These are phyloP conservation scores for Acrocalymma vagum DNA, from an alignment of 2,329 filamentous ascomycete species.

Conservation along the genomic window DNA sequence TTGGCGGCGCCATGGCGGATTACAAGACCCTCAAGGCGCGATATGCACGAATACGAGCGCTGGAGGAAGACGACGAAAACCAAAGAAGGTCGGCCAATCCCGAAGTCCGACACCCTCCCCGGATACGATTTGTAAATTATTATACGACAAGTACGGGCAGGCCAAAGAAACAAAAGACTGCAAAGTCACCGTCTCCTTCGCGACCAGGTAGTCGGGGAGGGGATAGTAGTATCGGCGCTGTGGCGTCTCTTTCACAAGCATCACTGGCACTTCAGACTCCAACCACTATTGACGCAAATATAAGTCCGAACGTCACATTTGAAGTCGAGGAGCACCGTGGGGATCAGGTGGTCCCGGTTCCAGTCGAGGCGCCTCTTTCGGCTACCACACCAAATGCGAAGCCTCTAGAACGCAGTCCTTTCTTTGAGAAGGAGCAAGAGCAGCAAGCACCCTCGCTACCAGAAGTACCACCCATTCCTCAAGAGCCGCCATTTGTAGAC, in stretches of 20 bases:
- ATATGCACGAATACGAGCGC: constrained; percentile 72
- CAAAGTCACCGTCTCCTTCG: constrained; percentile 34
- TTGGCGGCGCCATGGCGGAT: constrained; percentile 82
- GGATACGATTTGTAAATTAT: constrained; percentile 86
- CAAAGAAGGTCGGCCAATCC: constrained; percentile 39
- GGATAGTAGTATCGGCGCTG: constrained; percentile 12
- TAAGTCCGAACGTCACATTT: constrained; percentile 57
- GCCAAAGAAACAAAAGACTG: constrained; percentile 62
- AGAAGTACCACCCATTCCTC: constrained; percentile 61
- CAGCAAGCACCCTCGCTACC: constrained; percentile 46
- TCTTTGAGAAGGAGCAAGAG: constrained; percentile 5
- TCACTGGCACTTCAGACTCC: constrained; percentile 19
- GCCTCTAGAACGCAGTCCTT: constrained; percentile 1
- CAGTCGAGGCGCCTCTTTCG: constrained; percentile 36
- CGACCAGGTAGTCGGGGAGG: constrained; percentile 19
- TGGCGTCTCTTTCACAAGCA: constrained; percentile 20
- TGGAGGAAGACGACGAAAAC: constrained; percentile 73
- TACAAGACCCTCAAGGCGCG: constrained; percentile 73
- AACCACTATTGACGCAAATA: constrained; percentile 14
- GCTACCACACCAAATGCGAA: constrained; percentile 19
- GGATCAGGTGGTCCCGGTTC: constrained; percentile 39
- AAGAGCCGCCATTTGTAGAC: constrained; percentile 65
- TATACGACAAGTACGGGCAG: constrained; percentile 86
- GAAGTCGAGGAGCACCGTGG: constrained; percentile 57
- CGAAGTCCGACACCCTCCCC: constrained; percentile 48